Evolutionary conservation across 106 monocot genomes (phyloP).

Genomic region (Phalaenopsis aphrodite): DNA sequence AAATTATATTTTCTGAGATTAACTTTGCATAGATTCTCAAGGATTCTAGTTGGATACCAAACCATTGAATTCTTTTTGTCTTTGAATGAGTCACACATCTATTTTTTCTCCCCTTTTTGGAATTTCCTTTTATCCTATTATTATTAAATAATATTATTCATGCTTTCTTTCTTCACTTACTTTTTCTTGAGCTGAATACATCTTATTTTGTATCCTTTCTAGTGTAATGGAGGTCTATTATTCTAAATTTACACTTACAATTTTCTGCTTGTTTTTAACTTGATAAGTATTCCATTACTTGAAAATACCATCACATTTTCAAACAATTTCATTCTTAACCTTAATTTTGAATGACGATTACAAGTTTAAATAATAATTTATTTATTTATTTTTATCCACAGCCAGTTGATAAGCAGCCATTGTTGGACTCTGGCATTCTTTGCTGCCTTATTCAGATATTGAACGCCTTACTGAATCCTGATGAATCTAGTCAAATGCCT

Average conservation of each 20-base stretch:
- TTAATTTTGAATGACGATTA: not conserved
- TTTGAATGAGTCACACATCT: not conserved
- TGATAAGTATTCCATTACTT: not conserved
- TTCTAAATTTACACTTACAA: not conserved
- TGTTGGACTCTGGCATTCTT: slow-evolving; percentile 96
- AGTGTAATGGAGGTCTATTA: not conserved
- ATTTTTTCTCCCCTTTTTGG: not conserved
- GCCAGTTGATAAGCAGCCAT: slow-evolving; percentile 84
- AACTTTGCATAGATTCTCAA: not conserved
- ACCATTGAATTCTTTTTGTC: not conserved
- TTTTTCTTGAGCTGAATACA: not conserved
- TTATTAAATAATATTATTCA: not conserved
- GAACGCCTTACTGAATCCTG: slow-evolving; percentile 61
- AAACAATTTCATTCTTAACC: not conserved
- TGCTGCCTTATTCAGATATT: slow-evolving; percentile 90
- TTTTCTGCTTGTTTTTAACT: not conserved
- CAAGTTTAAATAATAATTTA: not conserved
- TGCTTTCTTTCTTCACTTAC: not conserved
- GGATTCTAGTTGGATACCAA: not conserved
- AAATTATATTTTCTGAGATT: not conserved
- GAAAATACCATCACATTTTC: not conserved
- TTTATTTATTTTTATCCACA: slow-evolving; percentile 26
- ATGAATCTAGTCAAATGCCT: slow-evolving; percentile 35
- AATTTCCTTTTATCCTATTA: not conserved
- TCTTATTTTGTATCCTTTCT: not conserved